Base-by-base conservation (phyloP, 2,329 filamentous ascomycete genomes). In the Coniochaeta hoffmannii region DNA sequence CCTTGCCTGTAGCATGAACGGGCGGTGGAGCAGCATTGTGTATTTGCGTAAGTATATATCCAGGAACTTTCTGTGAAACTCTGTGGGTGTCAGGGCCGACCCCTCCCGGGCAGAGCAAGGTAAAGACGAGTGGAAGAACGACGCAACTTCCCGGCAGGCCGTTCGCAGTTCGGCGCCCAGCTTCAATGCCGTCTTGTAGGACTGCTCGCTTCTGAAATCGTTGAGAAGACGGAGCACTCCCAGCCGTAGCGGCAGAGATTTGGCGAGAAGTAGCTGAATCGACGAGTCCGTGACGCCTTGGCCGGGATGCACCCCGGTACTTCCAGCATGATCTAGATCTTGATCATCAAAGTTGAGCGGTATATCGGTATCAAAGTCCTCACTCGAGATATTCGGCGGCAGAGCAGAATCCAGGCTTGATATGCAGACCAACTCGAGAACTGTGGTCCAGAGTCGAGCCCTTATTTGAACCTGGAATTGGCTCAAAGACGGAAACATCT, bases 391-490 rank as follows among this genome's bases (percentile, higher is more conserved):
- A 24, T 68, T 64, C 0, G 71, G 70, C 1, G 71, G 71, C 67
- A 73, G 71, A 4, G 66, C 66, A 0, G 71, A 62, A 53, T 75
- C 73, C 2, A 76, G 46, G 1, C 70, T 68, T 0, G 71, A 63
- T 57, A 76, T 73, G 0, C 71, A 61, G 3, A 60, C 59, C 49
- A 76, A 57, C 55, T 76, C 74, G 10, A 76, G 56, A 11, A 76
- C 68, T 7, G 73, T 74, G 1, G 70, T 69, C 74, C 75, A 77
- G 1, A 77, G 61, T 17, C 75, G 65, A 28, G n/a, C 24, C 8
- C 46, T 19, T 26, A 50, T 30, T n/a, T 50, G 14, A 15, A n/a
- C 14, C 24, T 31, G 24, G 26, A 15, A 50, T 4, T 3, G 24
- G 4, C 6, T 30, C n/a, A 30, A 24, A 17, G 24, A 5, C 17